Percentiles rank a stretch among this genome's conserved stretches.
Conservation (phyloP, 176 grass and related monocot species). For the Avena sativa region DNA sequence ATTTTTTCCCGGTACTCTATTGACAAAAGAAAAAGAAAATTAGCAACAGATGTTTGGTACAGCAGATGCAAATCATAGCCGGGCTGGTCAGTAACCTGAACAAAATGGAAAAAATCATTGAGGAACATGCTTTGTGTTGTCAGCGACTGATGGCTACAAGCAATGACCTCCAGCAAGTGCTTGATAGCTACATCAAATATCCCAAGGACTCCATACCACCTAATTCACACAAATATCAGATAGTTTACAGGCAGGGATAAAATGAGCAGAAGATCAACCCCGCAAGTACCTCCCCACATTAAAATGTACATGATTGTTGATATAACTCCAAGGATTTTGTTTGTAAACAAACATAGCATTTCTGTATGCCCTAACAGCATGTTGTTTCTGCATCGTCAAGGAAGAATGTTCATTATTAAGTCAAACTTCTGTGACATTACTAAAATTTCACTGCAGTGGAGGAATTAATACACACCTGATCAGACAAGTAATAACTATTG, state of each 20-base stretch:
- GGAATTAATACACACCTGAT: constrained; percentile 71
- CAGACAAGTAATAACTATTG: constrained; percentile 83
- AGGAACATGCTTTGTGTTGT: constrained; percentile 87
- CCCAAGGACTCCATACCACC: constrained; percentile 97
- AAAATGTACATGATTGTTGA: constrained; percentile 98
- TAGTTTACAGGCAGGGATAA: constrained; percentile 34
- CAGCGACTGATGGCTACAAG: constrained; percentile 87
- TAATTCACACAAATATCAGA: constrained; percentile 50
- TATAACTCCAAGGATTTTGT: constrained; percentile 95
- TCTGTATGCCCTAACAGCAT: constrained; percentile 88
- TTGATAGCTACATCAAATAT: constrained; percentile 91
- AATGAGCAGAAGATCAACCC: constrained; percentile 43
- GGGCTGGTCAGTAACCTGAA: constrained; percentile 70
- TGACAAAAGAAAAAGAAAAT: constrained; percentile 36
- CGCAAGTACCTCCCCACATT: constrained; percentile 88
- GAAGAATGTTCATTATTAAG: constrained; percentile 35
- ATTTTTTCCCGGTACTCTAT: constrained; percentile 79
- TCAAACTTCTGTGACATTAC: constrained; percentile 21
- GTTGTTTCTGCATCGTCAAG: constrained; percentile 75
- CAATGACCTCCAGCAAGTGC: constrained; percentile 94
- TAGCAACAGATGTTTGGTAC: constrained; percentile 40
- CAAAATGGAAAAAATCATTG: constrained; percentile 86
- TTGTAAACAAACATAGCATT: constrained; percentile 94
- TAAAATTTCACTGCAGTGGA: constrained; percentile 23
- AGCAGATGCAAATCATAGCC: constrained; percentile 16